Base-by-base conservation (phyloP, 371 early-diverging fungal species). In the Actinomortierella wolfii region DNA sequence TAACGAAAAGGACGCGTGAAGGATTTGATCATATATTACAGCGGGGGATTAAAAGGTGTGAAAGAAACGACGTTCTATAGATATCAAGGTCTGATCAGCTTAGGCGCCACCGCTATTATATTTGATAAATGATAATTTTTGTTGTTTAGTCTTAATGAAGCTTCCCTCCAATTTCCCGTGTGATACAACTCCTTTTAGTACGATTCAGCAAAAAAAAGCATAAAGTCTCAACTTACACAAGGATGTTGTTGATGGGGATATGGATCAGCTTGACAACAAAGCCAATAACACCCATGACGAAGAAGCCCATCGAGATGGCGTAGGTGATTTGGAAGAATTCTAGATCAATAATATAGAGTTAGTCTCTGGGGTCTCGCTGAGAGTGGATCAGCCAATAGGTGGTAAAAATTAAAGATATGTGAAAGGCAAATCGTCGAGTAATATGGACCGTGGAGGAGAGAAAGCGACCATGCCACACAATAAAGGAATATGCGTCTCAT, bases 231-330 rank as follows among this genome's bases (percentile, higher is more conserved):
- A 65, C 79, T 66, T 77, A 79, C 79, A 98, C 98, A 68, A 98
- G 94, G 79, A 98, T 97, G 85, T 97, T 97, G 90, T 97, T 97
- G 86, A 98, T 97, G 61, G 99, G 99, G 77, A 98, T 98, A 81
- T 98, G 99, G 67, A 98, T 93, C 65, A 98, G 86, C 85, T 98
- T 98, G 79, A 97, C 97, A 79, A 97, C 91, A 78, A 94, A 98
- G 45, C 98, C 97, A 69, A 97, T 91, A 79, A 95, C 95, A 69
- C 99, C 99, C 90, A 98, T 96, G 65, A 97, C 90, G 67, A 97
- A 81, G 78, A 98, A 98, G 14, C 99, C 99, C 83, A 97, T 91
- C 47, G 91, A 92, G 39, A 98, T 95, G 28, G 97, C 97, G 70
- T 89, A 89, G 48, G 94, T 88, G 74, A 97, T 94, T 82, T 95